Base-by-base conservation (phyloP, 331 rosid species). In the Arachis monticola region DNA sequence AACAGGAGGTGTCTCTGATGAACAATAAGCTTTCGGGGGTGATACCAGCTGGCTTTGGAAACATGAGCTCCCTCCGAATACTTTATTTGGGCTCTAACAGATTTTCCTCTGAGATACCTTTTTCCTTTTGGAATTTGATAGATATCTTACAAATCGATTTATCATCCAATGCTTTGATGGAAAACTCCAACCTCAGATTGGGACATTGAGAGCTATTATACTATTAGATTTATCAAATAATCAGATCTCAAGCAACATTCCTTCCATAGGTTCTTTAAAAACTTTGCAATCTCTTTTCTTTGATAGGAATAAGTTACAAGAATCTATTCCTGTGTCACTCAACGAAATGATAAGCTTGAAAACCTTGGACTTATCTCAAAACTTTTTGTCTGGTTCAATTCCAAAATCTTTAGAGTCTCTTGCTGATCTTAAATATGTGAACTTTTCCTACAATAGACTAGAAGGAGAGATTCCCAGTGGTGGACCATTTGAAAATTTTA, bases 401-500 rank as follows among this genome's bases (percentile, higher is more conserved):
- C 22, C 22, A 17, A 17, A 17, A 17, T 17, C 22, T 17, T 17
- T 17, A 17, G 22, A 17, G 22, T 17, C 22, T 17, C 22, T 17
- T 17, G 22, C 22, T 17, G 22, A 17, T 22, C 27, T 22, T 22
- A 22, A 22, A 22, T 22, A 22, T 22, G 27, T 22, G 27, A 22
- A 22, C 27, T 22, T 22, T 22, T 22, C 27, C 27, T 22, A 22
- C 79, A 0, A 51, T 56, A 0, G 83, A 42, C 42, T 77, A 47
- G 53, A 77, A 61, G 81, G 81, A 69, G 76, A 77, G 76, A 69
- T 77, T 62, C 81, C 76, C 8, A 5, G 13, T n/a, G 81, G 44
- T 60, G 81, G 81, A n/a, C 58, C 59, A 5, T 77, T 77, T 61
- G 42, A 11, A 30, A 51, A 61, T 2, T 69, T 69, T 8, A 41